These are phyloP conservation scores for Hyaloperonospora brassicae DNA, from an alignment of 352 stramenopile genomes.

Conservation along the genomic window DNA sequence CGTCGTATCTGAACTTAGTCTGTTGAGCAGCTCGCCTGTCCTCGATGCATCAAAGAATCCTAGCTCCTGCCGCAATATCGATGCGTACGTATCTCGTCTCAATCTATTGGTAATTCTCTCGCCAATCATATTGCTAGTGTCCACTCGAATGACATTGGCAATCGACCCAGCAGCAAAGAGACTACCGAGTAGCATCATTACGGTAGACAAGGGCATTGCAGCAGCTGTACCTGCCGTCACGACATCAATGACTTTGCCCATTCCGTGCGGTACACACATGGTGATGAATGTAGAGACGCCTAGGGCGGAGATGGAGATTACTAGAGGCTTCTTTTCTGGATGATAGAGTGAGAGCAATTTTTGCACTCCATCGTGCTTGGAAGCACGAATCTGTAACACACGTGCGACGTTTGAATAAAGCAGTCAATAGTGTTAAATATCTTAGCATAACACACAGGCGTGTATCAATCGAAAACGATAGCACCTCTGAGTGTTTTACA, in stretches of 20 bases:
- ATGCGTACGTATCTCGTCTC: conserved; percentile 70
- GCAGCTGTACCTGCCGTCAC: conserved; percentile 40
- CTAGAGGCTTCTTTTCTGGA: conserved; percentile 60
- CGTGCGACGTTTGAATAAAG: not conserved
- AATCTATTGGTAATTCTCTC: conserved; percentile 77
- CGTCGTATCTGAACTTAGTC: conserved; percentile 85
- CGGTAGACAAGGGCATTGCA: conserved; percentile 34
- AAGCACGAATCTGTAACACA: conserved; percentile 1
- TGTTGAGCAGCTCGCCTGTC: conserved; percentile 88
- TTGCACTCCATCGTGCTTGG: conserved; percentile 26
- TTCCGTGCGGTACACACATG: conserved; percentile 74
- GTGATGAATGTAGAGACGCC: conserved; percentile 61
- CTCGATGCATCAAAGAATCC: conserved; percentile 87
- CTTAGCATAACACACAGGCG: too few species aligned
- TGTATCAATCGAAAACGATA: too few species aligned
- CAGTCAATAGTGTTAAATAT: too few species aligned
- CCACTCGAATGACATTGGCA: conserved; percentile 62
- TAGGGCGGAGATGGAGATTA: conserved; percentile 55
- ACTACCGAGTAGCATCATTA: conserved; percentile 48
- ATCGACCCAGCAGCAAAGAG: conserved; percentile 66
- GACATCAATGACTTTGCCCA: conserved; percentile 77
- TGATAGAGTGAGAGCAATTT: conserved; percentile 50
- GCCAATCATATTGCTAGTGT: conserved; percentile 82
- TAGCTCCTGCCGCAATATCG: conserved; percentile 81
- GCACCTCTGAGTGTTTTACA: too few species aligned